Evolutionary conservation across 306 rosid species (phyloP), one percentile per base, ranked within the genome.

Genomic region (Begonia masoniana): DNA sequence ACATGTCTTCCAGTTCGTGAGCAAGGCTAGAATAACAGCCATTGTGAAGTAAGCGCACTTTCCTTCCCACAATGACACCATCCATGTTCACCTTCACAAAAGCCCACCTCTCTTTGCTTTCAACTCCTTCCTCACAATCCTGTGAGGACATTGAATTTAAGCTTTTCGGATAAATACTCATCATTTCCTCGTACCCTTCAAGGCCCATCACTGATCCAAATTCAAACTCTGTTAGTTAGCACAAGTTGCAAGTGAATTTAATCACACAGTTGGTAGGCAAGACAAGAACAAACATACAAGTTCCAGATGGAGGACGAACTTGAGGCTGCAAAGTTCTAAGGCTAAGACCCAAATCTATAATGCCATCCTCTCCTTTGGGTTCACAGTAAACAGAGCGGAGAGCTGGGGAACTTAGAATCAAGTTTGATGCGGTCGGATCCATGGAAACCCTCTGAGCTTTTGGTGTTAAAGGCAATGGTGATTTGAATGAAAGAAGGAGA

Each of bases 11-110:
- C 24, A 86, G 75, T 64, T 83, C 86, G 72, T 66, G 72, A 12
- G 96, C 88, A 15, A 91, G 84, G 54, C 79, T 81, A 41, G 84
- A 72, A 71, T 83, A 91, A 51, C 80, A 71, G 16, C 68, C 73
- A 57, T 76, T 84, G 64, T 83, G 82, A 77, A 81, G 80, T 2
- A 83, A 62, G 64, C 96, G 76, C 43, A 91, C 74, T 86, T 91
- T 91, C 67, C 99, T 81, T n/a, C 96, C 99, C 45, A 91, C 83
- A 53, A 82, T 54, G 14, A 75, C 60, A 6, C 94, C 94, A 79
- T 86, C 99, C 96, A 91, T 91, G 67, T 75, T 91, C 36, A 86
- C 96, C 62, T 91, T 91, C 62, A 91, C 86, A 75, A 80, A 86
- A 46, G 79, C 81, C 92, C 93, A 75, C 51, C 82, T 73, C 70